phyloP scores from a whole-genome alignment of 805 yeast species.

The Blastobotrys attinorum region DNA sequence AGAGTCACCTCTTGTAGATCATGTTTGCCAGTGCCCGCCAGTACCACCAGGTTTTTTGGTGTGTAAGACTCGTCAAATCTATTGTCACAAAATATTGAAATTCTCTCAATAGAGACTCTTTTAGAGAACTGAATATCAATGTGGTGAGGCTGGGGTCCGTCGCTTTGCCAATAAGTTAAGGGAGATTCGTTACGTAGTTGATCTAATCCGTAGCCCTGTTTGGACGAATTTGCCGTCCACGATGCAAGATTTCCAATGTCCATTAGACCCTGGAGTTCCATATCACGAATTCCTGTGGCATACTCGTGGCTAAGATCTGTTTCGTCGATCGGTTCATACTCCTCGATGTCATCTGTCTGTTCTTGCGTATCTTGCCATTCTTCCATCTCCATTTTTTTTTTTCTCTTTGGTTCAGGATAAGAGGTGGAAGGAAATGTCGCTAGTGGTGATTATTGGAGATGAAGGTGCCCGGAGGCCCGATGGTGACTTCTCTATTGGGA shows the following conservation, averaged over 20 bases:
- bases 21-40: constrained; percentile 75
- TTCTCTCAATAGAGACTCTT: constrained; percentile 56
- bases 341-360: constrained; percentile 1
- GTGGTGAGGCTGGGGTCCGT: constrained; percentile 82
- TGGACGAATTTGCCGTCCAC: constrained; percentile 76
- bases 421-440: too few relatives aligned
- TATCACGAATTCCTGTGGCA: constrained; percentile 40
- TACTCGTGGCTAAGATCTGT: background rate
- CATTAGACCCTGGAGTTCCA: constrained; percentile 50
- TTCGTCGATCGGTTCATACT: too few relatives aligned
- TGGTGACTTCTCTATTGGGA: too few relatives aligned
- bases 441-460: too few relatives aligned
- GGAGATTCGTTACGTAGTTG: constrained; percentile 66
- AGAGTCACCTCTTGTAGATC: constrained; percentile 62
- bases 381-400: background rate
- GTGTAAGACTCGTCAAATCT: constrained; percentile 85
- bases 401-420: constrained; percentile 78
- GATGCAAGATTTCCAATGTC: constrained; percentile 77
- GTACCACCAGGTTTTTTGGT: constrained; percentile 57
- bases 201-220: constrained; percentile 63
- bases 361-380: background rate
- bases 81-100: constrained; percentile 66
- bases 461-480: too few relatives aligned
- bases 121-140: constrained; percentile 75
- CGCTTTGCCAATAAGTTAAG: constrained; percentile 85